Conservation (phyloP, 2,329 filamentous ascomycete species). For the Cytospora chrysosperma region DNA sequence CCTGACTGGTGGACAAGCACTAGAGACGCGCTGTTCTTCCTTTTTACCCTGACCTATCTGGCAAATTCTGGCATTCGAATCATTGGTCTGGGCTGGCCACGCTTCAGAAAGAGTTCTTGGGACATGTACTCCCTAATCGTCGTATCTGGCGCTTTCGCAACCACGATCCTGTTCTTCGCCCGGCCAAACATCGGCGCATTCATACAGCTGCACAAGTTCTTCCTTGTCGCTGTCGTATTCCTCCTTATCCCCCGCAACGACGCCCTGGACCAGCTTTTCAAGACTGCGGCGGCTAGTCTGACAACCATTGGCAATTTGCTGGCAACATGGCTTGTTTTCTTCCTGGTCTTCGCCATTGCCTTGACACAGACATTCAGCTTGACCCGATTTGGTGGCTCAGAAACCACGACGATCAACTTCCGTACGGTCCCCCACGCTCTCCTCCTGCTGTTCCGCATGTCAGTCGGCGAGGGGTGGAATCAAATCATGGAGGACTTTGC, state of each 20-base stretch:
- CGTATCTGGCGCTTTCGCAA: constrained; percentile 77
- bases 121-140: constrained; percentile 84
- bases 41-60: constrained; percentile 79
- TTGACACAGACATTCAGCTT: constrained; percentile 94
- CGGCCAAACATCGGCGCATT: constrained; percentile 61
- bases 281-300: constrained; percentile 92
- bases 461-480: constrained; percentile 95
- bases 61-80: constrained; percentile 82
- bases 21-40: constrained; percentile 75
- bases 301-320: constrained; percentile 87
- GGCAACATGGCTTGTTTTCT: constrained; percentile 96
- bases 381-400: constrained; percentile 76
- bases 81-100: constrained; percentile 83
- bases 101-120: constrained; percentile 92
- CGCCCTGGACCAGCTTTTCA: constrained; percentile 96
- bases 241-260: constrained; percentile 95
- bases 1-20: constrained; percentile 66
- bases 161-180: constrained; percentile 73
- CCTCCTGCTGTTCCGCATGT: constrained; percentile 89
- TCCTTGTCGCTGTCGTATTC: constrained; percentile 84
- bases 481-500: constrained; percentile 95
- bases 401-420: constrained; percentile 83
- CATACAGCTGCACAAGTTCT: constrained; percentile 86
- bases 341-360: constrained; percentile 93
- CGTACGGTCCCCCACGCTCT: constrained; percentile 90